Conservation (phyloP, 345 rosid species). For the Anacardium occidentale region DNA sequence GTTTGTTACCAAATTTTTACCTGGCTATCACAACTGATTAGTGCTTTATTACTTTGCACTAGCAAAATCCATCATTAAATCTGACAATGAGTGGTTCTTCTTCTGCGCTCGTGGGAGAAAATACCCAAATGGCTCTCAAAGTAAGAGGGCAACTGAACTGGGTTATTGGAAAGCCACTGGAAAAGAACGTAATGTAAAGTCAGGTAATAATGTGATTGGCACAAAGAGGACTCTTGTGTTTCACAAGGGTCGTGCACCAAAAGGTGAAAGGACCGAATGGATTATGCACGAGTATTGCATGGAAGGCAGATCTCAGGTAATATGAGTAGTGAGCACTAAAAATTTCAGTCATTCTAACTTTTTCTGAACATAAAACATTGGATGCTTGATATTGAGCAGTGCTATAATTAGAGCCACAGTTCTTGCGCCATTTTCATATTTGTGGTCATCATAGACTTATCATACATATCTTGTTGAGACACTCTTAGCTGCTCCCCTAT, state of each 20-base stretch:
- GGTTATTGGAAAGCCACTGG: constrained; percentile 99
- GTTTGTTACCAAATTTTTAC: neutral
- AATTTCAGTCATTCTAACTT: neutral
- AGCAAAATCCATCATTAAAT: constrained; percentile 62
- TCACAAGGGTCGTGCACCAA: constrained; percentile 86
- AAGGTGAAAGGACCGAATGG: constrained; percentile 93
- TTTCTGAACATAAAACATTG: neutral
- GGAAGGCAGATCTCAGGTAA: constrained; percentile 62
- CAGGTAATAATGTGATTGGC: constrained; percentile 57
- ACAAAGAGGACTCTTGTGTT: constrained; percentile 91
- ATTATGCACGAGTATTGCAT: constrained; percentile 87
- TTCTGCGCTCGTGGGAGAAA: constrained; percentile 85
- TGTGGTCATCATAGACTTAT: no score
- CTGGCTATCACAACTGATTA: constrained; percentile 8
- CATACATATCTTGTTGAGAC: neutral
- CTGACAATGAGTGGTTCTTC: constrained; percentile 91
- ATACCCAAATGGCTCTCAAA: constrained; percentile 82
- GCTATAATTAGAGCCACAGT: neutral
- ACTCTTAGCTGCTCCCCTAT: neutral
- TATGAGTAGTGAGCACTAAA: neutral
- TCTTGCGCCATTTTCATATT: neutral
- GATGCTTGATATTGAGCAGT: neutral
- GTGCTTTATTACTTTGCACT: constrained; percentile 19
- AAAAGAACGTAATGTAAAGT: constrained; percentile 71
- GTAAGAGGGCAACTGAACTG: constrained; percentile 67